Conservation (phyloP, 441 rosid species). For the Eutrema salsugineum region DNA sequence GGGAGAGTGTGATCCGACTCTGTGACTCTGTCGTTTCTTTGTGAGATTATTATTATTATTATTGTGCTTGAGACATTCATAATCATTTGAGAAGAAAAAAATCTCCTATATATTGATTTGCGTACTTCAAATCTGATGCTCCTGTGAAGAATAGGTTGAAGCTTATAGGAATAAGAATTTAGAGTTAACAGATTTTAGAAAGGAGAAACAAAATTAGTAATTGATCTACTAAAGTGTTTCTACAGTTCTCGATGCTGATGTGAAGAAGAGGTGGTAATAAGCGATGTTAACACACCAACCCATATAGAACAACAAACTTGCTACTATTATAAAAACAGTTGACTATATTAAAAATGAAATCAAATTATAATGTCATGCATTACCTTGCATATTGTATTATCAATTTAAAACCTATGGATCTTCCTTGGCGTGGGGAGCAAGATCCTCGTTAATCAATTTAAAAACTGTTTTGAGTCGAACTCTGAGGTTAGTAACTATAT, state of each 20-base stretch:
- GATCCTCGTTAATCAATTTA: not conserved
- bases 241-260: not conserved
- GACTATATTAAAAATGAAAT: not conserved
- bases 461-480: not conserved
- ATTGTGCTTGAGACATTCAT: not conserved
- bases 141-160: not conserved
- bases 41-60: not conserved
- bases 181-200: not conserved
- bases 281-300: not conserved
- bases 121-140: not conserved
- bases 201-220: no score
- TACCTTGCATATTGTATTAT: not conserved
- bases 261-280: not conserved
- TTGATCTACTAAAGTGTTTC: no score
- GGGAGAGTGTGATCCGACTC: slow-evolving; percentile 26
- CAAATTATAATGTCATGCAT: not conserved
- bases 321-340: not conserved
- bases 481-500: not conserved
- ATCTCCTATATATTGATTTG: not conserved
- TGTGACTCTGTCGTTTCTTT: not conserved
- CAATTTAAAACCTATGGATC: not conserved
- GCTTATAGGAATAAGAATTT: not conserved
- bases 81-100: not conserved
- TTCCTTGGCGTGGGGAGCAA: slow-evolving; percentile 18
- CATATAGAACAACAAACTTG: not conserved